phyloP scores from a whole-genome alignment of 78 protist species.

The Protostelium mycophagum region DNA sequence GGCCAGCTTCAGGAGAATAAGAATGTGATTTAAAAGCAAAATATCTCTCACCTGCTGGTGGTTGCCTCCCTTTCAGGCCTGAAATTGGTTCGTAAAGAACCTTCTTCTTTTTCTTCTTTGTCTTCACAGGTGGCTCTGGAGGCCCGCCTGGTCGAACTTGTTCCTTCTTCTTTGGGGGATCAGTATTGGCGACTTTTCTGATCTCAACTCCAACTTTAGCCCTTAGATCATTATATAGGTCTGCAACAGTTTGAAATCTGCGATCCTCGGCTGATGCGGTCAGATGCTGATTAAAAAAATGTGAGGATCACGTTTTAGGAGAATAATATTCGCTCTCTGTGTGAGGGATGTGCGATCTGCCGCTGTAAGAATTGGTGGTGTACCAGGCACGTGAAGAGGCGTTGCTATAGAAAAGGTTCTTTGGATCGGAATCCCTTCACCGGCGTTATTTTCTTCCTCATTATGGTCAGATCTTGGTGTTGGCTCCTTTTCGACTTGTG shows the following conservation, averaged over 20 bases:
- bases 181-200: background rate
- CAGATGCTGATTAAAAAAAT: background rate
- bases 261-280: background rate
- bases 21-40: background rate
- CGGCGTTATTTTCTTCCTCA: too few species aligned
- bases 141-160: background rate
- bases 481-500: too few species aligned
- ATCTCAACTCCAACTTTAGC: background rate
- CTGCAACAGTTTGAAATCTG: background rate
- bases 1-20: background rate
- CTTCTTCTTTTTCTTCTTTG: background rate
- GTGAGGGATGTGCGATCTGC: too few species aligned
- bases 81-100: background rate
- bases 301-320: background rate
- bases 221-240: background rate
- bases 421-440: too few species aligned
- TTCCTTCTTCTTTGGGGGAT: background rate
- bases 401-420: too few species aligned
- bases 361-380: background rate
- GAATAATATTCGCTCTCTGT: too few species aligned
- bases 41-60: background rate
- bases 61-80: background rate
- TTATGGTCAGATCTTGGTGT: too few species aligned
- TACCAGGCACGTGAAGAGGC: background rate
- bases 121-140: background rate